Evolutionary conservation across 2,329 filamentous ascomycete genomes (phyloP).

Genomic region (Rhynchosporium agropyri): DNA sequence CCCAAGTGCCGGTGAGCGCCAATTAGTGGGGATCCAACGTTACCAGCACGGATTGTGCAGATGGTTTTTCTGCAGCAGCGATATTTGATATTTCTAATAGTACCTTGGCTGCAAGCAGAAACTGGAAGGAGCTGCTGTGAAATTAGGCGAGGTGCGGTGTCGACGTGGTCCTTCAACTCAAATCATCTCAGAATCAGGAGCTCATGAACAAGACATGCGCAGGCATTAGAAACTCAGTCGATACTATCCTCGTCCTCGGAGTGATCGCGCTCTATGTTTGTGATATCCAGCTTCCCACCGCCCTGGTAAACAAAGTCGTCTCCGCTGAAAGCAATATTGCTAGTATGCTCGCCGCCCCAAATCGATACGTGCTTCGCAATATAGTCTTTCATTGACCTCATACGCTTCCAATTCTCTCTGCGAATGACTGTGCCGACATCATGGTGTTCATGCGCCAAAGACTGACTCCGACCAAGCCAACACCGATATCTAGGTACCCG

Average conservation of each 20-base stretch:
- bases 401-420: neutral
- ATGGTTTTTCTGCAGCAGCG: slow-evolving; percentile 54
- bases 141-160: slow-evolving; percentile 2
- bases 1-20: no score
- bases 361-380: neutral
- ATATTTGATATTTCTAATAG: slow-evolving; percentile 5
- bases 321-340: neutral
- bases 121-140: slow-evolving; percentile 2
- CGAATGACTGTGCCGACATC: neutral
- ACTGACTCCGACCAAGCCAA: slow-evolving; percentile 7
- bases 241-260: slow-evolving; percentile 5
- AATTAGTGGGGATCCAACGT: no score
- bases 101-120: neutral
- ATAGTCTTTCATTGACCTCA: slow-evolving; percentile 6
- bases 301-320: neutral
- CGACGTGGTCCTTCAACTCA: neutral
- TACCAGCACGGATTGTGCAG: no score
- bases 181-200: neutral
- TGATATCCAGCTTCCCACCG: neutral
- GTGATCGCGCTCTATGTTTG: neutral
- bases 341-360: neutral
- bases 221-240: neutral
- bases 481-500: neutral
- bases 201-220: no score
- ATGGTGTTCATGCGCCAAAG: slow-evolving; percentile 11